Base-by-base conservation (phyloP, 495 filamentous ascomycete species). In the Penicillium macrosclerotiorum region DNA sequence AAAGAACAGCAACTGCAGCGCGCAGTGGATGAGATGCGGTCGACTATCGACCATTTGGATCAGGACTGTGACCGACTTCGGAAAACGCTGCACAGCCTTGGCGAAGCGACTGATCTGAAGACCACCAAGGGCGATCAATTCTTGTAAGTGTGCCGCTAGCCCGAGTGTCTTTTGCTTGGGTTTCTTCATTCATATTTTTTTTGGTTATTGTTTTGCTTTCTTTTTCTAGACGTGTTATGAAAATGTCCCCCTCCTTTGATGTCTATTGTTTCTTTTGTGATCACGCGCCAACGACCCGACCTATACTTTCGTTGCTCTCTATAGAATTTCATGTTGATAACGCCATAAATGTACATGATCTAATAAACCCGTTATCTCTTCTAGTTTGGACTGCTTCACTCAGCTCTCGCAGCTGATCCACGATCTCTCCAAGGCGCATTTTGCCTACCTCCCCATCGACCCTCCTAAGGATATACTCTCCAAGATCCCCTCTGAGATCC, bases 81-180 rank as follows among this genome's bases (percentile, higher is more conserved):
- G 45, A 81, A 79, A 61, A 73, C 80, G 34, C 64, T 81, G 4
- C 72, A 77, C 47, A 76, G 72, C 35, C 74, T 82, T 31, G 79
- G 79, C 27, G 79, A 83, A 52, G 73, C 77, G 32, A 76, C 73
- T 41, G 81, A 83, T 56, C 71, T 82, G 32, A 79, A 78, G 55
- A 76, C 71, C 46, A 66, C 67, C 33, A 80, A 79, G 53, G 79
- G 77, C 46, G 79, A 82, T 62, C 62, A 69, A 62, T 83, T 77
- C 68, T 83, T 81, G 78, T 82, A 77, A 81, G 80, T 79, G 57
- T 55, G 57, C 62, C 55, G 63, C 43, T 55, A 32, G 52, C 45
- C 55, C 51, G n/a, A n/a, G n/a, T n/a, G n/a, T n/a, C n/a, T n/a
- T n/a, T n/a, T n/a, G n/a, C n/a, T n/a, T n/a, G n/a, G n/a, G n/a